Base-by-base conservation (phyloP, 768 basidiomycete genomes). In the Hortiboletus flavorubellus region DNA sequence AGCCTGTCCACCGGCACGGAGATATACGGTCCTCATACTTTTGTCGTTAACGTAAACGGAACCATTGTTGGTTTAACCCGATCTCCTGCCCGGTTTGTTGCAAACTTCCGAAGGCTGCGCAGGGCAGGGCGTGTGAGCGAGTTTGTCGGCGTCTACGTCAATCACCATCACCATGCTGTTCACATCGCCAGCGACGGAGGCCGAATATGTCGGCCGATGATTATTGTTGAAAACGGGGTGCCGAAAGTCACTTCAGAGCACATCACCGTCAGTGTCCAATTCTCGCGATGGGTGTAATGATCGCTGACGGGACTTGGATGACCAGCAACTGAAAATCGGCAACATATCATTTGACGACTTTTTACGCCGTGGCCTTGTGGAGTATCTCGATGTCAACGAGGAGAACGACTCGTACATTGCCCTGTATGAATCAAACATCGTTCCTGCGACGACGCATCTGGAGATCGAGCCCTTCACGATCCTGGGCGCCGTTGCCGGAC, bases 381-480 rank as follows among this genome's bases (percentile, higher is more conserved):
- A 99, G 70, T 99, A 99, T 68, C 85, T 98, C 39, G 97, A 98
- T 68, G 95, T 98, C 51, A 99, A 99, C 69, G 97, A 99, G 73
- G 97, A 99, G 73, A 98, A 98, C 69, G 97, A 98, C 72, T 87
- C 95, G 18, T 88, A 88, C 70, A 96, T 99, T 61, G 94, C 97
- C 2, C 79, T 98, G 43, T 95, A 97, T 73, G 97, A 99, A 72
- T 74, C 82, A 31, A 84, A 93, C 69, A 92, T 98, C 64, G 82
- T 84, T 23, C 75, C 81, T 43, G 73, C 81, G 3, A 95, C 94
- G 11, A 98, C 97, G 0, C 96, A 99, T 73, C 84, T 98, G 34
- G 97, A 98, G 73, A 98, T 99, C 56, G 96, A 99, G 66, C 97
- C 97, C 2, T 99, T 99, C 73, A 98, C 97, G 2, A 77, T 99